Evolutionary conservation across 2,329 filamentous ascomycete species (phyloP), one percentile per base, ranked within the genome.

Genomic region (Corynespora cassiicola): DNA sequence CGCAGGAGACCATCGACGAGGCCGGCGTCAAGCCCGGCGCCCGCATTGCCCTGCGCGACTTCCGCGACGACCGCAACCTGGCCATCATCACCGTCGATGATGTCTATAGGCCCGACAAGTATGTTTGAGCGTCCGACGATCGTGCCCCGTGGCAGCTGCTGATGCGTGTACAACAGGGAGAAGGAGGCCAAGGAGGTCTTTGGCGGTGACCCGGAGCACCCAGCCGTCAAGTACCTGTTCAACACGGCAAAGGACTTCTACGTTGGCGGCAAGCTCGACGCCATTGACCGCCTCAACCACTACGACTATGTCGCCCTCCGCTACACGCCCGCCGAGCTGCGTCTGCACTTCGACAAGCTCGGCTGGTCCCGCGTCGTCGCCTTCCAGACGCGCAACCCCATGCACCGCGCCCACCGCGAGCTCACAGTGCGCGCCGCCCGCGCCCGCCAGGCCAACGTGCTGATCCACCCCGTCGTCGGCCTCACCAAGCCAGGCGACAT

Each of bases 401-500:
- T 99, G 94, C 94, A 99, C 79, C 88, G 94, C 65, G 94, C 94
- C 70, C 94, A 99, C 76, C 85, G 94, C 75, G 94, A 99, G 78
- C 78, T 99, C 72, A 99, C 94, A 43, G 94, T 99, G 65, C 90
- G 94, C 64, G 94, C 94, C 56, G 94, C 94, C 54, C 92, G 94
- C 62, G 88, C 88, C 41, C 89, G 95, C 73, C 91, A 96, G 73
- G 94, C 94, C 71, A 99, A 99, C 70, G 94, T 99, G 56, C 87
- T 99, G 64, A 99, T 99, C 72, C 94, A 99, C 78, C 94, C 94
- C 46, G 94, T 99, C 52, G 94, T 99, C 52, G 94, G 94, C 68
- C 82, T 99, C 64, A 99, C 94, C 70, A 99, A 99, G 81, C 94
- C 94, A 42, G 94, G 94, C 71, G 94, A 99, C 73, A 99, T 99